Evolutionary conservation across 352 stramenopile species (phyloP), one percentile per base, ranked within the genome.

Genomic region (Saprolegnia parasitica): DNA sequence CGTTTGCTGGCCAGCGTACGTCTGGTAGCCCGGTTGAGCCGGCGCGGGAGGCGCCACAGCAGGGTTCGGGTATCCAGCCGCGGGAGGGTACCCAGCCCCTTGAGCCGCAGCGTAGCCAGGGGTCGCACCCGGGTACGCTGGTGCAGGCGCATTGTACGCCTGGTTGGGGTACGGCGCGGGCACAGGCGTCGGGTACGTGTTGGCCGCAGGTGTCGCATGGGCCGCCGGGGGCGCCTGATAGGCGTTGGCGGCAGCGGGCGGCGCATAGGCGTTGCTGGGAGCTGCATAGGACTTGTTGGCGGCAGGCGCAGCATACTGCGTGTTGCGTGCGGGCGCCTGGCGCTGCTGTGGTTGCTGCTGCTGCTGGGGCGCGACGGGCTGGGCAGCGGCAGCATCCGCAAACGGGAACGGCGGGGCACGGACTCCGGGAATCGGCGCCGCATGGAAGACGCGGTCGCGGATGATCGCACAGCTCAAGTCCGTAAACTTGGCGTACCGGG

Each of bases 401-500:
- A 97, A 95, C 50, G 90, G 87, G 77, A 93, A 95, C 26, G 79
- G 83, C 52, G 88, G 86, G 26, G 86, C 83, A 65, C 92, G 87
- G 67, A 90, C 91, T 42, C 86, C 83, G 46, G 81, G 86, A 23
- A 88, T 77, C 16, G 84, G 85, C 20, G 83, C 83, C 15, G 87
- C 88, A 56, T 96, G 89, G 74, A 80, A 96, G 74, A 97, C 87
- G 42, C 89, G 86, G 50, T 97, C 90, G 32, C 84, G 87, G 40
- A 97, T 73, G 56, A 96, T 91, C 37, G 80, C 80, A 37, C 83
- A 93, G 64, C 82, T 89, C 39, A 90, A 72, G 63, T 91, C 81
- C 16, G 77, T 71, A 67, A 91, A 90, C 47, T 83, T 90, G 54
- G 90, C 84, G 62, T 98, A 99, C 68, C 98, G 98, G 13, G 88